Evolutionary conservation across 2,329 filamentous ascomycete species (phyloP).

Genomic region (Salinomyces thailandicus): DNA sequence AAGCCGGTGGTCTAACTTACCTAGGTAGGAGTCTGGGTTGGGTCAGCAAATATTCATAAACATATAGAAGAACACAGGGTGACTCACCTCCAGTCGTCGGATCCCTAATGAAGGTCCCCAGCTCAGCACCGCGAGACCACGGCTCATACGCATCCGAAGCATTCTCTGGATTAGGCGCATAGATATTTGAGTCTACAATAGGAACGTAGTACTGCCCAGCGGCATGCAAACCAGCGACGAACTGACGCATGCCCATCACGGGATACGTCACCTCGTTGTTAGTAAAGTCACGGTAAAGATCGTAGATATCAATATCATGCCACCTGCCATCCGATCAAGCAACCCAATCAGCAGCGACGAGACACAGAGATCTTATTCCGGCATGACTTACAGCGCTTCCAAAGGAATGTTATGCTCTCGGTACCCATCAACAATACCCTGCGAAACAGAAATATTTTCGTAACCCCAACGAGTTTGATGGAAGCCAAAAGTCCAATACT

Average conservation of each 20-base stretch:
- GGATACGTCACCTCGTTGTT: slow-evolving; percentile 45
- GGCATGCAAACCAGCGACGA: slow-evolving; percentile 43
- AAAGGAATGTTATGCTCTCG: slow-evolving; percentile 40
- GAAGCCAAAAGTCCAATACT: slow-evolving; percentile 71
- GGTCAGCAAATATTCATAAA: too few relatives aligned
- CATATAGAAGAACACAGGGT: too few relatives aligned
- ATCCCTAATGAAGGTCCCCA: slow-evolving; percentile 42
- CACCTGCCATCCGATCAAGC: slow-evolving; percentile 45
- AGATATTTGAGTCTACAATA: slow-evolving; percentile 54
- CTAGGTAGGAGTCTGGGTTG: slow-evolving; percentile 40
- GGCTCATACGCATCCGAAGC: slow-evolving; percentile 48
- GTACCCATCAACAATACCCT: slow-evolving; percentile 45
- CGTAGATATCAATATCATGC: slow-evolving; percentile 28
- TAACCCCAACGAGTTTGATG: slow-evolving; percentile 84
- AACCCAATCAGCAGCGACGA: slow-evolving; percentile 22
- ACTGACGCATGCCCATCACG: slow-evolving; percentile 39
- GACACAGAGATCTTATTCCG: background rate
- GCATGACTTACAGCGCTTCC: slow-evolving; percentile 5
- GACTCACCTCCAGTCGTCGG: slow-evolving; percentile 39
- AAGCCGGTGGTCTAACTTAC: too few relatives aligned
- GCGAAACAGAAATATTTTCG: slow-evolving; percentile 53
- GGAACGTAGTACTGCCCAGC: slow-evolving; percentile 49
- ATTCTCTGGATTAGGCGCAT: slow-evolving; percentile 62
- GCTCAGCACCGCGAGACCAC: slow-evolving; percentile 37
- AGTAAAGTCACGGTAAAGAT: slow-evolving; percentile 46